Conservation (phyloP, 2,329 filamentous ascomycete genomes). For the Leptosphaerulina australis region DNA sequence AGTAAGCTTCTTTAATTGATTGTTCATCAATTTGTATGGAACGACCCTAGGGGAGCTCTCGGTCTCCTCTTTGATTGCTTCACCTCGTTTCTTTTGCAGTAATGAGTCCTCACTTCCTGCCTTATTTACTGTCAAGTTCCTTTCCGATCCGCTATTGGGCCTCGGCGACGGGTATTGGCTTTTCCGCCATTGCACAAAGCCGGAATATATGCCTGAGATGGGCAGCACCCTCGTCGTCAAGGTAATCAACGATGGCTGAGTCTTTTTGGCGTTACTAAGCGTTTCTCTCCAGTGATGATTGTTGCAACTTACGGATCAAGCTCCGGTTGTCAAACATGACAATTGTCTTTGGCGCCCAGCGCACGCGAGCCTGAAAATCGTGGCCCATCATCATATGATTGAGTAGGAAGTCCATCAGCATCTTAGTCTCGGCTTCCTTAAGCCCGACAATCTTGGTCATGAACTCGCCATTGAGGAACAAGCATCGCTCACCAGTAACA, state of each 20-base stretch:
- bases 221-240: conserved; percentile 2
- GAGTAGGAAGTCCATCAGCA: conserved; percentile 73
- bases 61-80: background rate
- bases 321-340: conserved; percentile 79
- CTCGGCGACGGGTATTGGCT: background rate
- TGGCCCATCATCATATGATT: conserved; percentile 67
- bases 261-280: background rate
- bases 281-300: background rate
- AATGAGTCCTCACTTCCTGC: background rate
- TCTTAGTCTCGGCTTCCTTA: conserved; percentile 81
- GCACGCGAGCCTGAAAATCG: conserved; percentile 65
- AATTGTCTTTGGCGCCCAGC: conserved; percentile 75
- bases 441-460: conserved; percentile 77
- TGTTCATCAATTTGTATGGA: background rate
- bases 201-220: conserved; percentile 3
- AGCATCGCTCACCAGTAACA: conserved; percentile 19
- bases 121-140: background rate
- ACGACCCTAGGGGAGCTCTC: background rate
- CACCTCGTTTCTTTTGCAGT: background rate
- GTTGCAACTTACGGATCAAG: conserved; percentile 1
- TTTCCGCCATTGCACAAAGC: conserved; percentile 5
- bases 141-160: background rate
- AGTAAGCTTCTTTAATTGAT: background rate
- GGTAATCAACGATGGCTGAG: conserved; percentile 3
- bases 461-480: conserved; percentile 47